These are phyloP conservation scores for Arctium minus DNA, from an alignment of 129 eudicot genomes.

Conservation along the genomic window DNA sequence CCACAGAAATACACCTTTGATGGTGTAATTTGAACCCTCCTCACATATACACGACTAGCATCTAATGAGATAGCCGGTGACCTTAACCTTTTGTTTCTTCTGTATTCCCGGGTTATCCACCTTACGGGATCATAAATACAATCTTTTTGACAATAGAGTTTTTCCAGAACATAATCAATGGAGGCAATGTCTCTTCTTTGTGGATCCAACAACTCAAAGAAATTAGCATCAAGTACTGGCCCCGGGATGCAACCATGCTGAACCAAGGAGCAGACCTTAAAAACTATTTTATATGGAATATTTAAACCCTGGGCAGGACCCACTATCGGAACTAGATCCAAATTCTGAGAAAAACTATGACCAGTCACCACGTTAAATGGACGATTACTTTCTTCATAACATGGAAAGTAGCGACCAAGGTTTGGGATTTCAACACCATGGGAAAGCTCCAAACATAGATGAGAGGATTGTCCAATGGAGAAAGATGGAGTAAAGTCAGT, in stretches of 20 bases:
- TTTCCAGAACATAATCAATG: conserved; percentile 67
- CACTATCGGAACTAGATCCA: conserved; percentile 61
- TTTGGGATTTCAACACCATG: conserved; percentile 41
- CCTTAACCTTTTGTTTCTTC: conserved; percentile 25
- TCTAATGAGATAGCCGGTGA: conserved; percentile 61
- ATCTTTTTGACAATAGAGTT: conserved; percentile 48
- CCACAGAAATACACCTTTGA: conserved; percentile 73
- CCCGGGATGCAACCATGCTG: conserved; percentile 87
- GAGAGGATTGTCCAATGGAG: conserved; percentile 79
- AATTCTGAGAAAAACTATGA: conserved; percentile 39
- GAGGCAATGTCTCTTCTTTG: conserved; percentile 16
- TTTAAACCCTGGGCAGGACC: conserved; percentile 41
- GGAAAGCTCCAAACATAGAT: conserved; percentile 69
- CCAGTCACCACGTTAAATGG: conserved; percentile 42
- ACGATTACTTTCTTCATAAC: conserved; percentile 40
- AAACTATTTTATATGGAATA: conserved; percentile 56
- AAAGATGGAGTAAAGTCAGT: conserved; percentile 64
- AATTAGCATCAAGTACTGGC: conserved; percentile 47
- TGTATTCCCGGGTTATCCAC: conserved; percentile 56
- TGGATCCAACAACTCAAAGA: conserved; percentile 65
- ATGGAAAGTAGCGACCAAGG: conserved; percentile 46
- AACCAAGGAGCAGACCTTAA: conserved; percentile 63
- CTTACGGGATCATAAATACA: conserved; percentile 77
- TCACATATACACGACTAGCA: conserved; percentile 64
- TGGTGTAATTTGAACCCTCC: conserved; percentile 82